phyloP scores from a whole-genome alignment of 2,329 filamentous ascomycete genomes.

The Leptographium wingfieldii region DNA sequence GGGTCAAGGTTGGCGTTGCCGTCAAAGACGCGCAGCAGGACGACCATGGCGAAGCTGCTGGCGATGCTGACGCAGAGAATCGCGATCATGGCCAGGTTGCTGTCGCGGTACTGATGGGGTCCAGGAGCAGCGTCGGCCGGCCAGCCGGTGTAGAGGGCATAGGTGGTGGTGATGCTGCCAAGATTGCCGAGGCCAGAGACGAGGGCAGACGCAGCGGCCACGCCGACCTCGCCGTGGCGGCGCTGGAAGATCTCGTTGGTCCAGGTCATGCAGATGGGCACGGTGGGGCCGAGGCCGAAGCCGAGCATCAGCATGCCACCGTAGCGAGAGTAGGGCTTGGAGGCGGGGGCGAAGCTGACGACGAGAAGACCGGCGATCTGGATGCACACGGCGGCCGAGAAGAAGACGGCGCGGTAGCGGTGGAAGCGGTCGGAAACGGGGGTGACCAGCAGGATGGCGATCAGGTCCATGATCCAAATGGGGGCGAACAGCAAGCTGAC shows the following conservation, averaged over 20 bases:
- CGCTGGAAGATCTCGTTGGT: constrained; percentile 81
- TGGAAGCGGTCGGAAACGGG: constrained; percentile 83
- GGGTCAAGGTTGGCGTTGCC: constrained; percentile 32
- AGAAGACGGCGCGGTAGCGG: constrained; percentile 65
- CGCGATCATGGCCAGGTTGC: constrained; percentile 79
- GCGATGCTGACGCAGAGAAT: constrained; percentile 69
- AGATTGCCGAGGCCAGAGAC: constrained; percentile 81
- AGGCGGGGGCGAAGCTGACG: constrained; percentile 55
- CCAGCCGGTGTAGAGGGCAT: constrained; percentile 83
- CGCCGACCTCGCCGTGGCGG: constrained; percentile 80
- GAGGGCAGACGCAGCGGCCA: constrained; percentile 72
- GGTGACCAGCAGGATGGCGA: constrained; percentile 74
- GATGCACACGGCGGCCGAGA: constrained; percentile 60
- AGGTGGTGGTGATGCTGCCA: constrained; percentile 76
- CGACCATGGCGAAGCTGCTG: constrained; percentile 56
- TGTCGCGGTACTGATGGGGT: constrained; percentile 61
- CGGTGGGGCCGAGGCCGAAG: constrained; percentile 80
- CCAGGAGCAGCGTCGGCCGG: constrained; percentile 58
- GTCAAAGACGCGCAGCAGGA: constrained; percentile 47
- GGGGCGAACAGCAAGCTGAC: constrained; percentile 77
- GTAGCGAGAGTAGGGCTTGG: constrained; percentile 70
- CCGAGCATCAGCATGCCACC: constrained; percentile 82
- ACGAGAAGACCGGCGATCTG: constrained; percentile 73
- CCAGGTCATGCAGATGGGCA: constrained; percentile 92
- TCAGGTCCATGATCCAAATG: constrained; percentile 91